Conservation (phyloP, 106 monocot species). For the Chionographis japonica region DNA sequence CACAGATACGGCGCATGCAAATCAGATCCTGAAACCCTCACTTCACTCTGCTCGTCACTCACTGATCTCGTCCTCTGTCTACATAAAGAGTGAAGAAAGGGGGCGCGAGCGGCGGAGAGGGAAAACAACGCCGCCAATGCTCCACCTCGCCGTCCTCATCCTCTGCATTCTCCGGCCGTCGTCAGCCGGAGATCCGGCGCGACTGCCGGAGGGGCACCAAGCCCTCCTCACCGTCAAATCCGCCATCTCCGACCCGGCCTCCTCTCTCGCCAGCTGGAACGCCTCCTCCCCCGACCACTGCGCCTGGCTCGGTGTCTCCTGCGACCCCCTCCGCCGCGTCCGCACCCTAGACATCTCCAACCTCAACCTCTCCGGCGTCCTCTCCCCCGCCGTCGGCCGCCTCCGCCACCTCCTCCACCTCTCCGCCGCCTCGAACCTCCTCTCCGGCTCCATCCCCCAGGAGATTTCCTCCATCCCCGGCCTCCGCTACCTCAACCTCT, state of each 20-base stretch:
- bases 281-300: slow-evolving; percentile 21
- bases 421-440: slow-evolving; percentile 25
- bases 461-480: slow-evolving; percentile 14
- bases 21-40: no score
- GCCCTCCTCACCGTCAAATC: slow-evolving; percentile 27
- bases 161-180: background rate
- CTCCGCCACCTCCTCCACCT: slow-evolving; percentile 21
- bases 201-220: background rate
- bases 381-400: slow-evolving; percentile 15
- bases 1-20: no score
- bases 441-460: slow-evolving; percentile 37
- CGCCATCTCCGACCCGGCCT: slow-evolving; percentile 24
- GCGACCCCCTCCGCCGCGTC: slow-evolving; percentile 16
- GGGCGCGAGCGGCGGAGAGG: no score
- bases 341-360: slow-evolving; percentile 23
- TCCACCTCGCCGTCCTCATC: background rate
- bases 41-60: no score
- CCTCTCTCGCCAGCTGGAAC: slow-evolving; percentile 31
- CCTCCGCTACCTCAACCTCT: slow-evolving; percentile 42
- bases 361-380: slow-evolving; percentile 30
- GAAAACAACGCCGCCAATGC: background rate
- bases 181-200: background rate
- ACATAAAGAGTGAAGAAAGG: no score
- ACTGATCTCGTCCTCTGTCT: no score
- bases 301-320: slow-evolving; percentile 23